phyloP scores from a whole-genome alignment of 306 rosid species.

The Glycine soja region DNA sequence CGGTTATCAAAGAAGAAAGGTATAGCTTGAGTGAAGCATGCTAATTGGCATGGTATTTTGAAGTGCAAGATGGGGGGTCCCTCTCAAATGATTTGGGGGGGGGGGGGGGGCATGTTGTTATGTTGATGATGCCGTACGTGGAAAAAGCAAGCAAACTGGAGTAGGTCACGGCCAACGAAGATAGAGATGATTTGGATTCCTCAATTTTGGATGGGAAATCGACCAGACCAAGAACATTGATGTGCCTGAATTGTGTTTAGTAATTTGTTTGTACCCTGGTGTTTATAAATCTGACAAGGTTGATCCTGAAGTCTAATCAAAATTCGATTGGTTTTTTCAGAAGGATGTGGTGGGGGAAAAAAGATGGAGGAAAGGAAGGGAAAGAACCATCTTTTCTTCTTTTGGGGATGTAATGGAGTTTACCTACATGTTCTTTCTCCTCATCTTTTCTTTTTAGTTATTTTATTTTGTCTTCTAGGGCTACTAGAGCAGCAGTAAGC shows the following conservation, averaged over 20 bases:
- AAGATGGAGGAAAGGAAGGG: conserved; percentile 50
- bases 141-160: conserved; percentile 22
- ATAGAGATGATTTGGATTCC: conserved; percentile 52
- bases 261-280: conserved; percentile 58
- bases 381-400: conserved; percentile 56
- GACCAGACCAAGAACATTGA: conserved; percentile 30
- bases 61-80: conserved; percentile 37
- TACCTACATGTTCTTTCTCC: conserved; percentile 34
- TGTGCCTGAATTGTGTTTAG: conserved; percentile 56
- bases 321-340: conserved; percentile 65
- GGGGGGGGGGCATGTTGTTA: not conserved
- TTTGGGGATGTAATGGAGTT: conserved; percentile 56
- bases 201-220: conserved; percentile 64
- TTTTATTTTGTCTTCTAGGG: conserved; percentile 40
- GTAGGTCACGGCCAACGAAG: conserved; percentile 34
- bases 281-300: conserved; percentile 75
- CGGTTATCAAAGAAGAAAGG: conserved; percentile 7
- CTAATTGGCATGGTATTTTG: conserved; percentile 39
- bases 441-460: conserved; percentile 1
- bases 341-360: conserved; percentile 35
- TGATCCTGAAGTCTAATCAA: conserved; percentile 58
- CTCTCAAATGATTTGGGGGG: conserved; percentile 40
- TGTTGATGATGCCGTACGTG: conserved; percentile 31
- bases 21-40: not conserved
- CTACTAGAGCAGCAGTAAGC: conserved; percentile 49